These are phyloP conservation scores for Conoideocrella luteorostrata DNA, from an alignment of 2,329 filamentous ascomycete species.

Conservation along the genomic window DNA sequence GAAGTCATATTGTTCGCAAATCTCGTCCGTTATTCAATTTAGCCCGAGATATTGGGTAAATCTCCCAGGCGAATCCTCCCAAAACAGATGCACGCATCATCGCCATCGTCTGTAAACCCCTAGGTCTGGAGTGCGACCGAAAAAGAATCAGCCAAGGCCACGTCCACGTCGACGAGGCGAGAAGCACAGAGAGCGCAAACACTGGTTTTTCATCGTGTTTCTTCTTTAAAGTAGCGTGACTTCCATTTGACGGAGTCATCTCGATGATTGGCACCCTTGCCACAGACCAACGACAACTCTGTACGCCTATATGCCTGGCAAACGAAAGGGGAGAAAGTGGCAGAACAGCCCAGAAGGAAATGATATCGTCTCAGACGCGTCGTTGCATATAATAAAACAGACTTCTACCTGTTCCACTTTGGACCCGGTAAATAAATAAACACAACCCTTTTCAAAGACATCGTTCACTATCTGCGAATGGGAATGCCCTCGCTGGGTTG, in stretches of 20 bases:
- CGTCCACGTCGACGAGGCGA: too few relatives aligned
- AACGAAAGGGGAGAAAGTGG: not conserved
- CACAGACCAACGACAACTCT: conserved; percentile 9
- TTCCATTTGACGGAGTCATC: not conserved
- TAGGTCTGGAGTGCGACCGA: too few relatives aligned
- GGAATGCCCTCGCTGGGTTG: conserved; percentile 44
- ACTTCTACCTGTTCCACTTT: too few relatives aligned
- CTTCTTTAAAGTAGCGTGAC: not conserved
- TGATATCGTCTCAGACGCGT: conserved; percentile 4
- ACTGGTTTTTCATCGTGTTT: not conserved
- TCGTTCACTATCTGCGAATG: conserved; percentile 52
- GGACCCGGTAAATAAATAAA: too few relatives aligned
- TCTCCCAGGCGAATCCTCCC: too few relatives aligned
- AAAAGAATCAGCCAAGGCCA: too few relatives aligned
- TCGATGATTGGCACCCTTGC: conserved; percentile 5
- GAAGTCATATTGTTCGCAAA: not conserved
- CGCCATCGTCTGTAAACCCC: too few relatives aligned
- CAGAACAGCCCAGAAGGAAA: not conserved
- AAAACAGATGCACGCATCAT: too few relatives aligned
- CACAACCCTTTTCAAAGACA: too few relatives aligned
- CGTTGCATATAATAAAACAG: too few relatives aligned
- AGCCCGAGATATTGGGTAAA: not conserved
- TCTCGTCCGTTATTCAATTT: not conserved
- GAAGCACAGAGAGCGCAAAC: not conserved
- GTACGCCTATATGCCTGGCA: conserved; percentile 5